Percentiles rank a stretch among this genome's conserved stretches.
Evolutionary conservation across 2,329 filamentous ascomycete genomes (phyloP).

Genomic region (Dothistroma pini): DNA sequence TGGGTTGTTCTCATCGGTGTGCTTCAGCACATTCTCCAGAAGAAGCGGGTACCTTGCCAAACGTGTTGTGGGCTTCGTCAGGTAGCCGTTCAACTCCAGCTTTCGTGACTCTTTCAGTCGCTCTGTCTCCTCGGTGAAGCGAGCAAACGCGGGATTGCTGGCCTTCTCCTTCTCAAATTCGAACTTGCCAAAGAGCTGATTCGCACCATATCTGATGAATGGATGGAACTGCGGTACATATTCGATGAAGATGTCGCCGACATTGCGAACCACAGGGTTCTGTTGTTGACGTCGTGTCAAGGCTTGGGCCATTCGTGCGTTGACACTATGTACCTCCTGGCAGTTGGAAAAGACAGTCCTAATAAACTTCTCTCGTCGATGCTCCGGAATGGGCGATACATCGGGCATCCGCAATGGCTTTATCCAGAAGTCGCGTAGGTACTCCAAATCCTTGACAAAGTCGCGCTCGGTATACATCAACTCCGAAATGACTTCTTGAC

Average conservation of each 20-base stretch:
- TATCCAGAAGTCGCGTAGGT: constrained; percentile 98
- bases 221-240: constrained; percentile 90
- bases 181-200: constrained; percentile 93
- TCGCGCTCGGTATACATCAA: constrained; percentile 98
- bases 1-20: constrained; percentile 81
- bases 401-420: constrained; percentile 75
- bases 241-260: constrained; percentile 92
- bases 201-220: constrained; percentile 94
- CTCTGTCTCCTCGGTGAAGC: constrained; percentile 95
- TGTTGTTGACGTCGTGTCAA: constrained; percentile 89
- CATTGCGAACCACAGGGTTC: constrained; percentile 77
- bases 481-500: constrained; percentile 96
- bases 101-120: constrained; percentile 94
- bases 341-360: constrained; percentile 95
- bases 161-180: constrained; percentile 97
- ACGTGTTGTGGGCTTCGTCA: constrained; percentile 95
- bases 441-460: constrained; percentile 98
- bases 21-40: constrained; percentile 86
- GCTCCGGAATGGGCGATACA: constrained; percentile 81
- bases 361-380: constrained; percentile 84
- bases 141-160: constrained; percentile 76
- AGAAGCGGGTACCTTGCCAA: constrained; percentile 90
- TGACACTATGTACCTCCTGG: constrained; percentile 89
- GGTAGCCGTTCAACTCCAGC: constrained; percentile 91
- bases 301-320: constrained; percentile 80